Evolutionary conservation across 1,139 yeast species (phyloP).

Genomic region (Yamadazyma atmosphaerica): DNA sequence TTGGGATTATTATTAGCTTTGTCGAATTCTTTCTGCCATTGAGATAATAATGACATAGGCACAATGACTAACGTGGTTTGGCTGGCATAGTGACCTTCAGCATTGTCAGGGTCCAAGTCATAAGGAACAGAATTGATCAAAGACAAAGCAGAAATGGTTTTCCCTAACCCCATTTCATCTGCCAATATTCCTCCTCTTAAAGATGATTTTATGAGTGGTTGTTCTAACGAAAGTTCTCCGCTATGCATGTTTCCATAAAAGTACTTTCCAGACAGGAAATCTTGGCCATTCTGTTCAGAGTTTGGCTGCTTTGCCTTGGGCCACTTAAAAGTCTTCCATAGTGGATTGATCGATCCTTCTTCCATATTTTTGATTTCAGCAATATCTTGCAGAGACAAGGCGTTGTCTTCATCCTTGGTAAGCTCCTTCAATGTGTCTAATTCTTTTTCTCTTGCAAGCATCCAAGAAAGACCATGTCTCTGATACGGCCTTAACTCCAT

Average conservation of each 20-base stretch:
- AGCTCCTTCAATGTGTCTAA: constrained; percentile 37
- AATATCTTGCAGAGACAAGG: constrained; percentile 31
- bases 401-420: constrained; percentile 19
- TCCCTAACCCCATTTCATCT: constrained; percentile 97
- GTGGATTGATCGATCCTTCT: constrained; percentile 72
- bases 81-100: constrained; percentile 51
- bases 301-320: constrained; percentile 45
- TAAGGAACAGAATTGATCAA: constrained; percentile 64
- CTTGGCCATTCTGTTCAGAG: constrained; percentile 3
- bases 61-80: constrained; percentile 79
- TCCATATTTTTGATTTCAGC: constrained; percentile 26
- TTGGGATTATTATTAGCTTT: constrained; percentile 51
- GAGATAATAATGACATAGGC: constrained; percentile 87
- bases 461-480: constrained; percentile 80
- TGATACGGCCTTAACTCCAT: constrained; percentile 70
- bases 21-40: constrained; percentile 85
- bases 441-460: constrained; percentile 67
- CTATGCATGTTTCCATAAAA: constrained; percentile 83
- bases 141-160: constrained; percentile 82
- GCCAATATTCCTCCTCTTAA: constrained; percentile 89
- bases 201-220: constrained; percentile 61
- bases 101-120: constrained; percentile 29
- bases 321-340: constrained; percentile 84
- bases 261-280: constrained; percentile 16
- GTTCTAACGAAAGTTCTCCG: constrained; percentile 72